Percentiles rank a stretch among this genome's conserved stretches.
Conservation (phyloP, 495 filamentous ascomycete species). For the Rostrohypoxylon terebratum region DNA sequence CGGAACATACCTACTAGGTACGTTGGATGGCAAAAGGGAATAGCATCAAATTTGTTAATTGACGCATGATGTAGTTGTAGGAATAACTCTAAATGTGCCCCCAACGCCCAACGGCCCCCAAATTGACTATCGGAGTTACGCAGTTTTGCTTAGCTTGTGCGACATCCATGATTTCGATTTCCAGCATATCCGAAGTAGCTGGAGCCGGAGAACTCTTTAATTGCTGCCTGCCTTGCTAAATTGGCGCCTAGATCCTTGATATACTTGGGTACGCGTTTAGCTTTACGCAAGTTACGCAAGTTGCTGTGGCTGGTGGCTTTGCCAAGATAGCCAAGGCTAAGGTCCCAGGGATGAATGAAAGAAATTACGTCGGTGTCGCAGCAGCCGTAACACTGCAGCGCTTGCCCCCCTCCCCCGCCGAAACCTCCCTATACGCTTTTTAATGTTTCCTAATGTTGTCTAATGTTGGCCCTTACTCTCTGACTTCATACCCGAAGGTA, state of each 20-base stretch:
- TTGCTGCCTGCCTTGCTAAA: constrained; percentile 7
- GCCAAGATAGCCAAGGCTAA: constrained; percentile 41
- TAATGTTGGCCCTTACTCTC: constrained; percentile 27
- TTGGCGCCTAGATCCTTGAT: not conserved
- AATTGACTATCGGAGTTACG: too few relatives aligned
- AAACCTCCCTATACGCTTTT: constrained; percentile 35
- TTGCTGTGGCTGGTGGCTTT: constrained; percentile 49
- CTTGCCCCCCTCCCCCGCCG: constrained; percentile 48
- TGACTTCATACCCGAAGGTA: constrained; percentile 36
- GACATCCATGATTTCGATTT: not conserved
- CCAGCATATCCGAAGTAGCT: not conserved
- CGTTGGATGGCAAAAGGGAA: not conserved
- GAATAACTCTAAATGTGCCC: too few relatives aligned
- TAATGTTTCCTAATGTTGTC: constrained; percentile 35
- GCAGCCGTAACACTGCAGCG: constrained; percentile 25
- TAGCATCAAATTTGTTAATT: not conserved
- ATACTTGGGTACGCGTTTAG: constrained; percentile 34
- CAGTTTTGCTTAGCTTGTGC: not conserved
- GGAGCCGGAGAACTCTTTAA: not conserved
- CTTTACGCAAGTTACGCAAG: constrained; percentile 58
- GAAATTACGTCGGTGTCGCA: constrained; percentile 49
- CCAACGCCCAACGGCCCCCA: too few relatives aligned
- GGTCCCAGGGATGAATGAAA: constrained; percentile 11
- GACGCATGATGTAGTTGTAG: not conserved
- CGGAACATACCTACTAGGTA: not conserved